Base-by-base conservation (phyloP, 2,329 filamentous ascomycete genomes). In the Neoarthrinium moseri region DNA sequence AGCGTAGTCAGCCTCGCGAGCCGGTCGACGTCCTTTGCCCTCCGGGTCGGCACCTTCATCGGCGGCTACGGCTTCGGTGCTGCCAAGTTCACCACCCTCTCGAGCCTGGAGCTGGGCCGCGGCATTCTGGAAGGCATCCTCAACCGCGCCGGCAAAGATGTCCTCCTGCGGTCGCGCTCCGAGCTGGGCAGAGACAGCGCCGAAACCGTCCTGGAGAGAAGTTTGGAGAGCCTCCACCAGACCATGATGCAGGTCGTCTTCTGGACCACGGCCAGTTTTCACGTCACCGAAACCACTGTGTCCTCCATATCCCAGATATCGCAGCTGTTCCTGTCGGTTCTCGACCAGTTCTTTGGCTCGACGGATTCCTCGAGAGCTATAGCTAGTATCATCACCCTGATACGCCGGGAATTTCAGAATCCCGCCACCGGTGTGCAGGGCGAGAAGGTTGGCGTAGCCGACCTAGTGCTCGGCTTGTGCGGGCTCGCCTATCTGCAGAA, bases 331-430 rank as follows among this genome's bases (percentile, higher is more conserved):
- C 66, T 86, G 7, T 74, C 74, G 3, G 76, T 78, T 1, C 66
- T 87, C 18, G 83, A 87, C 56, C 78, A 82, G 51, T 76, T 86
- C 30, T 78, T 86, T 22, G 83, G 83, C 12, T 83, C 80, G 3
- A 86, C 83, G n/a, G 83, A 87, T 59, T 84, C 82, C 2, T 86
- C 83, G 2, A 69, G 82, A 32, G 83, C 83, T 10, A 83, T 86
- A 48, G 80, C 82, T 3, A 83, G 81, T 58, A 86, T 87, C 56
- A 75, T 86, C 52, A 78, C 78, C 1, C 66, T 86, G 24, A 76
- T 86, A 37, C 74, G 80, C 23, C 74, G 81, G 47, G 83, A 86
- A 60, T 84, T 86, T 48, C 75, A 77, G 43, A 83, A 84, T 47
- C 80, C 82, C 1, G 74, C 78, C 7, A 84, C 81, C 0, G 81